phyloP scores from a whole-genome alignment of 2,329 filamentous ascomycete genomes.

The Westerdykella ornata region DNA sequence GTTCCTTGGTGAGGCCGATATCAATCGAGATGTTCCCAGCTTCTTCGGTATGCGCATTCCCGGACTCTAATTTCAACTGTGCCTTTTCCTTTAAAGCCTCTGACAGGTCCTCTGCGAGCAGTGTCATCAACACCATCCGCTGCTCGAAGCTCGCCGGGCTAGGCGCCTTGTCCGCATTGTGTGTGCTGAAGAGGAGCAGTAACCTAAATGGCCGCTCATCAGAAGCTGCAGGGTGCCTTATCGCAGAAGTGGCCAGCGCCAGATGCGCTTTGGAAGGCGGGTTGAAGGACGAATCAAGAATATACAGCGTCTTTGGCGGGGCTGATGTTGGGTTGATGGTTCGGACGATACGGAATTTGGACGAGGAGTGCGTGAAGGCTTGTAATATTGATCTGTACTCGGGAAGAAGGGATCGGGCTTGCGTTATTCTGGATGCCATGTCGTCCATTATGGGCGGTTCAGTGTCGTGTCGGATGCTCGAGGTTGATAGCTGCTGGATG shows the following conservation, averaged over 20 bases:
- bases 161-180: constrained; percentile 60
- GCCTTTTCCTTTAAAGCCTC: constrained; percentile 6
- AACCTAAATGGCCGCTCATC: constrained; percentile 42
- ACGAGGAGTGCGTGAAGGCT: constrained; percentile 27
- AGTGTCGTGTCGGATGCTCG: not conserved
- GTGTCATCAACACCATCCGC: constrained; percentile 63
- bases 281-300: constrained; percentile 62
- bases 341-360: constrained; percentile 32
- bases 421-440: constrained; percentile 26
- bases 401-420: constrained; percentile 24
- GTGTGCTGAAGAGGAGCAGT: constrained; percentile 55
- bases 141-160: constrained; percentile 62
- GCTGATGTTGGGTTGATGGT: constrained; percentile 28
- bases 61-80: constrained; percentile 4
- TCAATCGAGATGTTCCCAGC: constrained; percentile 45
- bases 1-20: constrained; percentile 62
- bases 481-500: no score
- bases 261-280: constrained; percentile 56
- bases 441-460: constrained; percentile 8
- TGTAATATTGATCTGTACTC: constrained; percentile 29
- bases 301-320: constrained; percentile 47
- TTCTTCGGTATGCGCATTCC: constrained; percentile 5
- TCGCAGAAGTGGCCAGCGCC: constrained; percentile 49
- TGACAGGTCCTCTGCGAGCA: constrained; percentile 55
- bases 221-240: constrained; percentile 36